phyloP scores from a whole-genome alignment of 2,329 filamentous ascomycete genomes.

The Venturia effusa region DNA sequence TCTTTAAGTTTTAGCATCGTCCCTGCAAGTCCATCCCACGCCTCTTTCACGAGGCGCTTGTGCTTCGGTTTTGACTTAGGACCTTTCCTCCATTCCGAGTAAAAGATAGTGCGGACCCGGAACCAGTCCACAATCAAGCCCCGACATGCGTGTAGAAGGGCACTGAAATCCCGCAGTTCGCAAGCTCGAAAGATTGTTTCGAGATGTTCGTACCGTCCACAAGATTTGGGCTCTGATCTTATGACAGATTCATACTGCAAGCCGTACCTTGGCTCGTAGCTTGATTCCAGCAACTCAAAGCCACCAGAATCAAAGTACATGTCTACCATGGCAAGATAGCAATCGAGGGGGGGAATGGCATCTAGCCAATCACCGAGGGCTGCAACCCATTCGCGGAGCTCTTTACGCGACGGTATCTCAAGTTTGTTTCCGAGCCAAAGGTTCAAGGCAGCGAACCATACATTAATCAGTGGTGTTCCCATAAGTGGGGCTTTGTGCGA shows the following conservation, averaged over 20 bases:
- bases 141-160: neutral
- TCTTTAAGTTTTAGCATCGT: neutral
- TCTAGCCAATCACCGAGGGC: no score
- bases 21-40: neutral
- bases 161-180: neutral
- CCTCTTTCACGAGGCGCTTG: neutral
- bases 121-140: neutral
- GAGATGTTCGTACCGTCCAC: neutral
- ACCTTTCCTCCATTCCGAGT: neutral
- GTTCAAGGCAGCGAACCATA: neutral
- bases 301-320: no score
- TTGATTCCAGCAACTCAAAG: no score
- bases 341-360: no score
- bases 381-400: no score
- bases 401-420: neutral
- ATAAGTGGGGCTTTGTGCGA: neutral
- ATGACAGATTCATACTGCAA: neutral
- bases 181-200: neutral
- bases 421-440: neutral
- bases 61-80: neutral
- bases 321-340: no score
- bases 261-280: no score
- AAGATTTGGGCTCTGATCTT: neutral
- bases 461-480: neutral
- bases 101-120: neutral